A percentile compares a stretch with the other conserved stretches of the same genome.
Conservation (phyloP, 495 filamentous ascomycete genomes). For the Apodospora peruviana region DNA sequence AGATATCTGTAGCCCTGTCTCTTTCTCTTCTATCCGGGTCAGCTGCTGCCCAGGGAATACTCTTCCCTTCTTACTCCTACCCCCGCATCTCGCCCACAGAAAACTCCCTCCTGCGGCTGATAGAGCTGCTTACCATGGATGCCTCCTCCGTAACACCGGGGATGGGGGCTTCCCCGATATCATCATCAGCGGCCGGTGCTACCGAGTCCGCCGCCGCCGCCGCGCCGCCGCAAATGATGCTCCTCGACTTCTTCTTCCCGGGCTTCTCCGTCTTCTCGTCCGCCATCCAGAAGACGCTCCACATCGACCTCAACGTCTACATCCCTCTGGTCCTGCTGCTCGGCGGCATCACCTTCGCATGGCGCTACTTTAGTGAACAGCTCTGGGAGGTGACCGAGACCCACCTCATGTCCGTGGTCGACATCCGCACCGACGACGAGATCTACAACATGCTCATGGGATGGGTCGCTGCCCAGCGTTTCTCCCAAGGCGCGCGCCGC, state of each 20-base stretch:
- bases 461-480: slow-evolving; percentile 59
- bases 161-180: not conserved
- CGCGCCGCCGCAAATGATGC: slow-evolving; percentile 21
- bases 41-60: no score
- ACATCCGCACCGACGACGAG: slow-evolving; percentile 62
- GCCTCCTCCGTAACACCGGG: not conserved
- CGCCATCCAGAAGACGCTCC: slow-evolving; percentile 52
- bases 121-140: not conserved
- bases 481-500: slow-evolving; percentile 49
- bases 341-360: slow-evolving; percentile 43
- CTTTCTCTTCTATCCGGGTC: no score
- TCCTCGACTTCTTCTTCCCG: slow-evolving; percentile 71
- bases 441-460: slow-evolving; percentile 65
- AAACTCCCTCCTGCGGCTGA: not conserved
- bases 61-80: not conserved
- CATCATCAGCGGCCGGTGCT: not conserved
- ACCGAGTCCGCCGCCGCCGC: not conserved
- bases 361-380: slow-evolving; percentile 45
- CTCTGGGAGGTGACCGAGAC: slow-evolving; percentile 36
- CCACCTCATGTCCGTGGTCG: slow-evolving; percentile 53
- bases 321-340: slow-evolving; percentile 54
- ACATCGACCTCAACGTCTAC: slow-evolving; percentile 68
- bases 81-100: not conserved
- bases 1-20: no score
- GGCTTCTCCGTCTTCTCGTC: slow-evolving; percentile 63